Base-by-base conservation (phyloP, 345 rosid species). In the Viola odorata region DNA sequence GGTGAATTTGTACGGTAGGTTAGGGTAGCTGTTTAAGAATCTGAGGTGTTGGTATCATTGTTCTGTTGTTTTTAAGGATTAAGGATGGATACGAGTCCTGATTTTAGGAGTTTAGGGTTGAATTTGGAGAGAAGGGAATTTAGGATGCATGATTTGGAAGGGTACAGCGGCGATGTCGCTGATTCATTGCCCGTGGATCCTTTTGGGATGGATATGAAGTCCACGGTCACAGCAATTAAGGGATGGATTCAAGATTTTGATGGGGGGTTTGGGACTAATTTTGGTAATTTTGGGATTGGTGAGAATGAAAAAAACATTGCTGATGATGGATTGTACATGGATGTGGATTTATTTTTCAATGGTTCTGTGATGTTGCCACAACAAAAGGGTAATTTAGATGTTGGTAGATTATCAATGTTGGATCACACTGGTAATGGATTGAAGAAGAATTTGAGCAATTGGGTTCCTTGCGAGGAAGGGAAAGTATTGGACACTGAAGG, bases 41-140 rank as follows among this genome's bases (percentile, higher is more conserved):
- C 53, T 65, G 44, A 70, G 45, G 38, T 39, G 14, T 32, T 60
- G 32, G 32, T 23, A 23, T 37, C 50, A 60, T 45, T 12, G 41
- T 41, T 40, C 54, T 57, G 3, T 55, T 56, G 68, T 44, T 68
- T 42, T 59, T 62, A 44, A 52, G 62, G 55, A 15, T 32, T 11
- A 9, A 17, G 50, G 13, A 9, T 47, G 50, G 50, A 4, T 47
- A 47, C 13, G 50, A 47, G 4, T 47, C 7, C 12, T 4, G 50
- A 47, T 4, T 6, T 47, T 6, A n/a, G 13, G 50, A 6, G 68
- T 15, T 57, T 69, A 45, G 69, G 69, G 12, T 50, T 60, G 73
- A 73, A 69, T 58, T 13, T 44, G 57, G 69, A 65, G 61, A 63
- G 55, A 57, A 16, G 53, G 73, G 41, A 55, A 36, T 57, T 47